Base-by-base conservation (phyloP, 805 yeast species). In the Maudiozyma turicensis region DNA sequence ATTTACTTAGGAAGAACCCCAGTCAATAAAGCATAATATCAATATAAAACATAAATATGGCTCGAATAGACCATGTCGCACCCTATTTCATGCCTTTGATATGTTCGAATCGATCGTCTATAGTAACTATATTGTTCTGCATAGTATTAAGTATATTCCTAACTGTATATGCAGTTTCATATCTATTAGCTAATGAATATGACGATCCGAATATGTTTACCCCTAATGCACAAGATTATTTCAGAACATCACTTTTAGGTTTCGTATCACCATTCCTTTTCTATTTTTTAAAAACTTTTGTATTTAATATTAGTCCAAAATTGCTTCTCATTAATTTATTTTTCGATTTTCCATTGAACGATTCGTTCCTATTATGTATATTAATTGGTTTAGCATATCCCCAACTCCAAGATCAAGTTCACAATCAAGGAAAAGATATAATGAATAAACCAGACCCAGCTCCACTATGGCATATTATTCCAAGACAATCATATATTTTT, bases 351-450 rank as follows among this genome's bases (percentile, higher is more conserved):
- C 60, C 62, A 6, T 41, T 67, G 15, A 65, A 71, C 52, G 67
- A 68, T 44, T 64, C 68, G 67, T 54, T 68, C 41, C 61, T 66
- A 51, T 63, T 72, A 38, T 50, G 66, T 37, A 64, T 71, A 2
- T 49, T 72, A 7, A 55, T 69, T 14, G 58, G 67, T 13, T 52
- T 70, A 47, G 72, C 75, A 29, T 69, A 68, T 45, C 75, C 75
- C 2, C 75, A 71, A 48, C 53, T 61, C 33, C 65, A 68, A 38
- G 64, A 61, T 28, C 48, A 45, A 14, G 7, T 34, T n/a, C 33
- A 30, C 28, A 33, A 31, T 6, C 14, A 41, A 10, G 15, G 26
- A 8, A 11, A 32, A 9, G 14, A 28, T 15, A 10, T 31, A 10
- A 8, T 15, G 3, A 26, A 31, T 5, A 31, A 43, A 5, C 29